phyloP scores from a whole-genome alignment of 2,329 filamentous ascomycete genomes.

The Rosellinia necatrix region DNA sequence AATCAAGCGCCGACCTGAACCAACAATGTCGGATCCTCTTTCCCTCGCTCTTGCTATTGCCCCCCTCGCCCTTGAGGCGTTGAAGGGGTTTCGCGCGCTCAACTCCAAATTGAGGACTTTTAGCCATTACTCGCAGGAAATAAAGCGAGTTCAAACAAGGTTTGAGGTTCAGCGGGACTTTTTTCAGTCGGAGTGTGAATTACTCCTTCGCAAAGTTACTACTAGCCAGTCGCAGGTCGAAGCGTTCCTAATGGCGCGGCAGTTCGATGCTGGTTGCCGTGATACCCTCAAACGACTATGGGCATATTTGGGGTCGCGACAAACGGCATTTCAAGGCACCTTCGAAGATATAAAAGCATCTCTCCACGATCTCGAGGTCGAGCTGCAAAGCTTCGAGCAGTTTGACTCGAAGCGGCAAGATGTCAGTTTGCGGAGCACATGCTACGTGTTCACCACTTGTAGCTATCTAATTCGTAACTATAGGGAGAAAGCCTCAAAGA shows the following conservation, averaged over 20 bases:
- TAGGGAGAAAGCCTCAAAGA: conserved; percentile 10
- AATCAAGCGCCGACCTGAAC: neutral
- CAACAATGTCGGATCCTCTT: conserved; percentile 2
- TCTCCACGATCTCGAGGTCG: neutral
- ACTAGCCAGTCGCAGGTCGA: neutral
- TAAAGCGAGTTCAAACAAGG: neutral
- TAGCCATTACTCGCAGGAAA: conserved; percentile 5
- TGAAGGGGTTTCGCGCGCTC: conserved; percentile 1
- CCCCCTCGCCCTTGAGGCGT: neutral
- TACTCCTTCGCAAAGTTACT: neutral
- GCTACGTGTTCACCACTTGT: neutral
- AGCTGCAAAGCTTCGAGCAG: neutral
- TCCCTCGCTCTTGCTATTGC: neutral
- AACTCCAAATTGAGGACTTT: conserved; percentile 1
- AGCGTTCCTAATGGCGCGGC: neutral
- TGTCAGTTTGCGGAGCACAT: neutral
- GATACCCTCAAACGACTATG: conserved; percentile 4
- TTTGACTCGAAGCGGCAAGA: conserved; percentile 1
- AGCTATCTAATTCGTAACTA: neutral
- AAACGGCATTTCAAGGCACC: neutral
- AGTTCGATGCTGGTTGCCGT: neutral
- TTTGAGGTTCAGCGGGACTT: neutral
- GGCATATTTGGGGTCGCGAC: neutral
- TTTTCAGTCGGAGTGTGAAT: conserved; percentile 1
- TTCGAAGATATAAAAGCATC: conserved; percentile 2